Evolutionary conservation across 495 filamentous ascomycete species (phyloP), one percentile per base, ranked within the genome.

Genomic region (Recurvomyces mirabilis): DNA sequence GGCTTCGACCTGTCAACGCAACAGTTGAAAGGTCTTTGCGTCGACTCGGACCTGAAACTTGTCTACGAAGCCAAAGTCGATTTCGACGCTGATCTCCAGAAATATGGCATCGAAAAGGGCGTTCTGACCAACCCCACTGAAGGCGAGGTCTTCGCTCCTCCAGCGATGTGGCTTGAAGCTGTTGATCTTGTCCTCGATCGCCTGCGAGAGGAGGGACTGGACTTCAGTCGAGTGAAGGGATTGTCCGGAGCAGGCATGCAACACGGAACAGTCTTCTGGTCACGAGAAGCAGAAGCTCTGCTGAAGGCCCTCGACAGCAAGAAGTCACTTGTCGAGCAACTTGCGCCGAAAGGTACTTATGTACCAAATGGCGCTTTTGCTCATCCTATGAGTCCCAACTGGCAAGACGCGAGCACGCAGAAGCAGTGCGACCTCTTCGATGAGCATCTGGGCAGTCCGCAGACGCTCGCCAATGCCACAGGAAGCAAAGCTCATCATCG

Each of bases 1-100:
- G 89, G 89, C 31, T 89, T 95, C 60, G 89, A 98, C 62, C 82
- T 98, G 35, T 94, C 87, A 20, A 96, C 91, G 44, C 91, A 95
- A 64, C 87, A 94, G 60, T 70, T 95, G 21, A 98, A 98, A 72
- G 85, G 83, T 73, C 50, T 98, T 53, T 80, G 84, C 39, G 80
- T 94, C 47, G 77, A 79, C 31, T 84, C 86, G 9, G 68, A 81
- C 63, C 71, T 95, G 60, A 76, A 79, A 61, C 75, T 87, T 60
- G 65, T 79, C 57, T 70, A 78, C 51, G 77, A 85, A 60, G 81
- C 81, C 37, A 84, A 83, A 52, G 79, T 84, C 47, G 79, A 81
- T 59, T 85, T 85, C 46, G 76, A 77, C 42, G 70, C 77, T 47
- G 85, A 94, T 60, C 85, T 93, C 11, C 59, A 56, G 47, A 68